phyloP scores from a whole-genome alignment of 2,329 filamentous ascomycete genomes.

The Colletotrichum sp. region DNA sequence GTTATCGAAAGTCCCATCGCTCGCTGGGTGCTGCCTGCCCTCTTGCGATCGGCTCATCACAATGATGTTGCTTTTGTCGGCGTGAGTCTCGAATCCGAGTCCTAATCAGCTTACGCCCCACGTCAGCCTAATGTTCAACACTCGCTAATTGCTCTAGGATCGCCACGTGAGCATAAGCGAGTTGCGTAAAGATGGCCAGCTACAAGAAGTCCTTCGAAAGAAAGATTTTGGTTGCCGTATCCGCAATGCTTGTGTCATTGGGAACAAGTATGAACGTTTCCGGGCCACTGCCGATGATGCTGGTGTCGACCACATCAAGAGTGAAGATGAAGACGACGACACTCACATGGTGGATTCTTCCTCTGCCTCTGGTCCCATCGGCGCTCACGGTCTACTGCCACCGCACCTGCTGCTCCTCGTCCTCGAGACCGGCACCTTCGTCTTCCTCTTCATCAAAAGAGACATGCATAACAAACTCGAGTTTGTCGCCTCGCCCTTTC shows the following conservation, averaged over 20 bases:
- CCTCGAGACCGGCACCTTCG: slow-evolving; percentile 72
- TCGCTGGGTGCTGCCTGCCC: slow-evolving; percentile 80
- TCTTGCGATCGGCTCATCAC: slow-evolving; percentile 69
- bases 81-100: slow-evolving; percentile 52
- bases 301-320: slow-evolving; percentile 33
- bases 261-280: slow-evolving; percentile 48
- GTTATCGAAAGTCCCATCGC: slow-evolving; percentile 77
- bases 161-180: slow-evolving; percentile 83
- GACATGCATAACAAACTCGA: slow-evolving; percentile 49
- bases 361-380: slow-evolving; percentile 5
- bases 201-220: slow-evolving; percentile 79
- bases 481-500: slow-evolving; percentile 66
- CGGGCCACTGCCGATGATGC: slow-evolving; percentile 32
- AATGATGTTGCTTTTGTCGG: slow-evolving; percentile 91
- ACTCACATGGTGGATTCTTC: slow-evolving; percentile 36
- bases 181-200: slow-evolving; percentile 69
- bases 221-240: slow-evolving; percentile 81
- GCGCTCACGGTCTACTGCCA: slow-evolving; percentile 49
- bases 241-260: slow-evolving; percentile 78
- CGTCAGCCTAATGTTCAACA: not conserved
- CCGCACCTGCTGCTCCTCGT: slow-evolving; percentile 84
- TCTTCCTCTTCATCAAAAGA: slow-evolving; percentile 75
- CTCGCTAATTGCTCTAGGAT: slow-evolving; percentile 55
- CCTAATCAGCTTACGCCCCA: not conserved
- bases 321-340: slow-evolving; percentile 42